These are phyloP conservation scores for Pichia sporocuriosa DNA, from an alignment of 805 yeast genomes.

Conservation along the genomic window DNA sequence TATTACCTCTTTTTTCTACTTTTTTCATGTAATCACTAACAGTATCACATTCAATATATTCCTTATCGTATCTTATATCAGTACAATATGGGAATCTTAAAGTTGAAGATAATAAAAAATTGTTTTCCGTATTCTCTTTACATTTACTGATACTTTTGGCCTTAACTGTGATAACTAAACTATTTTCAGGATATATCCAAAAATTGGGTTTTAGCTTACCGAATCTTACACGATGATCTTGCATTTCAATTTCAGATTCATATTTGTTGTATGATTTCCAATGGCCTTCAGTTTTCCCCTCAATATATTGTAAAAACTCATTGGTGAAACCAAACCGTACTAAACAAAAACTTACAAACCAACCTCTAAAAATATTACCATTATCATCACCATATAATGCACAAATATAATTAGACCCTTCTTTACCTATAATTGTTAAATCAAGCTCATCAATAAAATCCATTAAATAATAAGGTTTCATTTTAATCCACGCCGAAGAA, in stretches of 20 bases:
- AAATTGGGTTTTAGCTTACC: constrained; percentile 57
- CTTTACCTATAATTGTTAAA: constrained; percentile 67
- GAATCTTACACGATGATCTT: constrained; percentile 36
- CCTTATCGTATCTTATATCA: constrained; percentile 61
- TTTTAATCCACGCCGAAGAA: constrained; percentile 67
- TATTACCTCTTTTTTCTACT: constrained; percentile 19
- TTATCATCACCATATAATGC: constrained; percentile 5
- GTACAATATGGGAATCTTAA: constrained; percentile 72
- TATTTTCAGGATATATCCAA: constrained; percentile 77
- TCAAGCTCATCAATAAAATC: constrained; percentile 86
- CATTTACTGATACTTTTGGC: constrained; percentile 58
- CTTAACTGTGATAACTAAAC: constrained; percentile 75
- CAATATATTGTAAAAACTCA: constrained; percentile 39
- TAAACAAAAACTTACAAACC: constrained; percentile 61
- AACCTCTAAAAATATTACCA: constrained; percentile 10
- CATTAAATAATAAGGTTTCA: constrained; percentile 85
- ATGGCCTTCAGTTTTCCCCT: constrained; percentile 46
- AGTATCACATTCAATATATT: constrained; percentile 47
- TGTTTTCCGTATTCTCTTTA: constrained; percentile 33
- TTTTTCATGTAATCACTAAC: constrained; percentile 41
- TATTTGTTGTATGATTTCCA: constrained; percentile 40
- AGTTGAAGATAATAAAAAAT: constrained; percentile 62
- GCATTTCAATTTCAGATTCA: constrained; percentile 3
- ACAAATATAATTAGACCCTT: constrained; percentile 6
- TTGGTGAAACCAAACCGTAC: constrained; percentile 80